Evolutionary conservation across 352 stramenopile genomes (phyloP), one percentile per base, ranked within the genome.

Genomic region (Globisporangium abappressorium): DNA sequence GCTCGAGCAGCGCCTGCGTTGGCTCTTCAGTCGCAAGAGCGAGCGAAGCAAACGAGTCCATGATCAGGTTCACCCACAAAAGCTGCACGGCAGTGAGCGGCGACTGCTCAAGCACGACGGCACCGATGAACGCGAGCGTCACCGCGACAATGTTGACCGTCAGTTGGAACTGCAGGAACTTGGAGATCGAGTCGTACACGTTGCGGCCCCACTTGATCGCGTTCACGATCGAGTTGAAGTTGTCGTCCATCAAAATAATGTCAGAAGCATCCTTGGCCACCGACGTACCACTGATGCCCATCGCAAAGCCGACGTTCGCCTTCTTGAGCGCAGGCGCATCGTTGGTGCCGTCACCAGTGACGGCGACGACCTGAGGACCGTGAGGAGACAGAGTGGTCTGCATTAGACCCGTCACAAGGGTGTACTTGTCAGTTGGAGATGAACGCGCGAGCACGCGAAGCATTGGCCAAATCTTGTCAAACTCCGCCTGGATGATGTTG

Each of bases 31-130:
- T 98, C 33, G 92, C 94, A 38, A 99, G 81, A n/a, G 96, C 95
- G 8, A 99, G 76, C 38, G 96, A 95, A 8, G 94, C 95, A 70
- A 98, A 97, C 18, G 92, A 98, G 77, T 99, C 96, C 95, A 99
- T 99, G 73, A 99, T 98, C 36, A 99, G 73, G 73, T 99, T 99
- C 22, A 99, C 92, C 96, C 95, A 99, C 18, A 99, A 79, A 90
- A 99, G 97, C 79, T 98, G 97, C 1, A 98, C 92, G 38, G 95
- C 91, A 47, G 92, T 96, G 20, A 99, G 69, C 6, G 93, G 93
- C 33, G 85, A 89, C 59, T 88, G 78, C 30, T 86, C 70, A 18
- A 89, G 62, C 6, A 77, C 62, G 24, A 87, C 75, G 1, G 92
- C 89, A 26, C 88, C 91, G 30, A 98, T 68, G 64, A 98, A 98